Base-by-base conservation (phyloP, 768 basidiomycete species). In the Boletus sensibilis region DNA sequence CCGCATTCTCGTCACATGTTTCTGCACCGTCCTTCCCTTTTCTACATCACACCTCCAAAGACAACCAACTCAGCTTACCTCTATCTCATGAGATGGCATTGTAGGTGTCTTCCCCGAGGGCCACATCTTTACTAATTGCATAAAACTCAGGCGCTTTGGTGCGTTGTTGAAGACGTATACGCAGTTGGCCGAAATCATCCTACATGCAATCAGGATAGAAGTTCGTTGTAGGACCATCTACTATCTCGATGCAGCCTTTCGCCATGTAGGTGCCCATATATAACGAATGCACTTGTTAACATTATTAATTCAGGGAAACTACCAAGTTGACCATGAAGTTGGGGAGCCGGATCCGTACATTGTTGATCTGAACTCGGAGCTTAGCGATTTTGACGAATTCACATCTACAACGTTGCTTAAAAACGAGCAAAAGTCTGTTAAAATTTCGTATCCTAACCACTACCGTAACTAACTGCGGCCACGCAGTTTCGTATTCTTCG, bases 291-390 rank as follows among this genome's bases (percentile, higher is more conserved):
- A 42, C 61, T 43, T 53, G 41, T 58, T 60, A 42, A 59, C 57
- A 46, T 33, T 18, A 37, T 34, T 20, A 43, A 39, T 64, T 5
- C 62, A 97, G 94, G 93, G 94, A 35, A 88, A 91, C 58, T 96
- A 96, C 68, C 78, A 80, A 46, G 78, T 92, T 25, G 87, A 90
- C 27, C 82, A 85, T 58, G 94, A 95, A 70, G 87, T 88, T 5
- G 79, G 83, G n/a, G 94, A 96, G 65, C 96, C 94, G 1, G 96
- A 98, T 69, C 85, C 92, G 10, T 86, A 93, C 66, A 80, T 97
- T 48, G 78, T 89, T 31, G 93, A 96, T 68, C 78, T 98, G 49
- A 97, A 94, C 63, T 77, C 77, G 11, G 90, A 94, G 60, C 74
- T 98, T 4, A 82, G 85, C 20, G 79, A 85, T 62, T 87, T 84